These are phyloP conservation scores for Xylona heveae DNA, from an alignment of 495 filamentous ascomycete species.

Conservation along the genomic window DNA sequence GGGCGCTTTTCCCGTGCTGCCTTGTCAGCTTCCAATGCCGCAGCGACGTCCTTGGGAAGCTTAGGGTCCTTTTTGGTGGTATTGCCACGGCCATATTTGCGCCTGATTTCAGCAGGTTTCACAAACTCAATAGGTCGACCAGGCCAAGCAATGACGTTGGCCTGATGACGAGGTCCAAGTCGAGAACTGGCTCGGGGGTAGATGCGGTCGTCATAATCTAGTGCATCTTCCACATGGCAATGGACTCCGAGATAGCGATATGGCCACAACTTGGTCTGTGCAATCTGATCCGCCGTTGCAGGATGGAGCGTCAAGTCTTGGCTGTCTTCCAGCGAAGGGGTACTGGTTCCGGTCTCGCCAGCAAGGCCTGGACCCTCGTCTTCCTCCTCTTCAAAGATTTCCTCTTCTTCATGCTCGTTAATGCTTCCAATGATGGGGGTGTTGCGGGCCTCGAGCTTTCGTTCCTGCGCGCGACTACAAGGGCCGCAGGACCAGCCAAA, in stretches of 20 bases:
- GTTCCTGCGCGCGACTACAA: slow-evolving; percentile 84
- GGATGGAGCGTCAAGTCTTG: slow-evolving; percentile 32
- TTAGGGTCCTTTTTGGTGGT: slow-evolving; percentile 47
- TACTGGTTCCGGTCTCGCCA: slow-evolving; percentile 34
- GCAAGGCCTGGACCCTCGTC: slow-evolving; percentile 30
- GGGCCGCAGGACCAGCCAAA: slow-evolving; percentile 97
- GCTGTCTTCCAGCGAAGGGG: slow-evolving; percentile 27
- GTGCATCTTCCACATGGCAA: slow-evolving; percentile 84
- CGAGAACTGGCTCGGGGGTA: slow-evolving; percentile 91
- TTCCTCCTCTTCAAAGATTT: slow-evolving; percentile 52
- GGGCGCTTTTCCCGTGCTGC: slow-evolving; percentile 57
- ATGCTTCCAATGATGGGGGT: slow-evolving; percentile 41
- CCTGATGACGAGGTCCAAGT: slow-evolving; percentile 80
- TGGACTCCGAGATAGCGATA: slow-evolving; percentile 93
- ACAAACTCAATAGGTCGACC: slow-evolving; percentile 74
- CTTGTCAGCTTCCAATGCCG: slow-evolving; percentile 63
- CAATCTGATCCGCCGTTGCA: slow-evolving; percentile 74
- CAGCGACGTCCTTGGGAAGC: slow-evolving; percentile 53
- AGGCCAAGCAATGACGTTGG: slow-evolving; percentile 62
- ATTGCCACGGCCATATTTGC: slow-evolving; percentile 36
- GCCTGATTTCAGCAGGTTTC: slow-evolving; percentile 72
- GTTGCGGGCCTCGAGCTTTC: slow-evolving; percentile 75
- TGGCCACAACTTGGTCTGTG: slow-evolving; percentile 85
- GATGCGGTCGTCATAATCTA: slow-evolving; percentile 96
- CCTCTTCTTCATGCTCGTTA: slow-evolving; percentile 58